Percentiles rank a stretch among this genome's conserved stretches.
phyloP scores from a whole-genome alignment of 768 basidiomycete species.

The Leccinum aurantiacum region DNA sequence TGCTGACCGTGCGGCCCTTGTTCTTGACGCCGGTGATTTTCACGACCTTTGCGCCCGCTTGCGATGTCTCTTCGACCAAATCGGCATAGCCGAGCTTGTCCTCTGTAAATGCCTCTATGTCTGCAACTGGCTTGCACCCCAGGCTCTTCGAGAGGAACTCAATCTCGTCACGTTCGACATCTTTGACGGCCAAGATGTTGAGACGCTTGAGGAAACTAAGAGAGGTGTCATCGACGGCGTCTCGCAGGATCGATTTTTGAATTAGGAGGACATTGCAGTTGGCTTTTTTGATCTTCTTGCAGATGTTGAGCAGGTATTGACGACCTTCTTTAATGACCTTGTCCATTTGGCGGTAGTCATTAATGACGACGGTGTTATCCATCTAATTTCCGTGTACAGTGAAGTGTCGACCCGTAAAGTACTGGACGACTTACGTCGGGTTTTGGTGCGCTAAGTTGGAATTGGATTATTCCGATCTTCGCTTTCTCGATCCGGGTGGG shows the following conservation, averaged over 20 bases:
- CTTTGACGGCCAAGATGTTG: constrained; percentile 94
- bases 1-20: constrained; percentile 90
- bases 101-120: constrained; percentile 96
- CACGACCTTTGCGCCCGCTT: constrained; percentile 86
- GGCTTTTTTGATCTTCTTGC: constrained; percentile 99
- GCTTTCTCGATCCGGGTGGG: constrained; percentile 97
- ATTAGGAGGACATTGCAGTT: constrained; percentile 98
- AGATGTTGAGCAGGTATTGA: constrained; percentile 94
- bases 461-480: constrained; percentile 97
- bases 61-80: constrained; percentile 84
- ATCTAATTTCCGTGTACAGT: constrained; percentile 54
- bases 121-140: constrained; percentile 94
- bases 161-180: constrained; percentile 98
- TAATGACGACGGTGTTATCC: constrained; percentile 99
- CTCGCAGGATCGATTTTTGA: constrained; percentile 98
- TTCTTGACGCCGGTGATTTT: constrained; percentile 94
- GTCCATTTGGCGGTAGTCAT: constrained; percentile 99
- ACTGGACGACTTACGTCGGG: constrained; percentile 71
- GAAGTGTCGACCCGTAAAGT: neutral
- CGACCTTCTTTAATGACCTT: constrained; percentile 99
- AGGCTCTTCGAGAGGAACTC: constrained; percentile 94
- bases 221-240: constrained; percentile 97
- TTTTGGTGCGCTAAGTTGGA: constrained; percentile 96
- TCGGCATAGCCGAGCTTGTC: constrained; percentile 98
- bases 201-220: constrained; percentile 97